Evolutionary conservation across 1,284 basidiomycete genomes (phyloP).

Genomic region (Serendipita sp.): DNA sequence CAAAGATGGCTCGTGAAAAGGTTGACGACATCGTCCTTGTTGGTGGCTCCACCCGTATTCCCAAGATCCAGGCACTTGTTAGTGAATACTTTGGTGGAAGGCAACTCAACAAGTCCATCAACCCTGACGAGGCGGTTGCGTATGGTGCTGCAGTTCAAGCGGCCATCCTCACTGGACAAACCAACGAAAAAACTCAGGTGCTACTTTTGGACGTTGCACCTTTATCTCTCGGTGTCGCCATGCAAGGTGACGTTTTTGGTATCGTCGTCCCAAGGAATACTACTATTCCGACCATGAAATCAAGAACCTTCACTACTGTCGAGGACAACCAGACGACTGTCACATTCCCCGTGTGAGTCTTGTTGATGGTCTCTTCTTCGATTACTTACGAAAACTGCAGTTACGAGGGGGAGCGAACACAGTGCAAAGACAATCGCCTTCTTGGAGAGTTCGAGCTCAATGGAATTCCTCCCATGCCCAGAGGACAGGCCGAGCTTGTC

Average conservation of each 20-base stretch:
- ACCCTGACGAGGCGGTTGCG: conserved; percentile 89
- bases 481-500: conserved; percentile 90
- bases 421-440: conserved; percentile 92
- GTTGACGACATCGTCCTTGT: conserved; percentile 99
- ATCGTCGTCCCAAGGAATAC: conserved; percentile 95
- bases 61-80: conserved; percentile 95
- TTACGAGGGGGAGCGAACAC: conserved; percentile 94
- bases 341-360: conserved; percentile 81
- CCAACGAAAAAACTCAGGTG: conserved; percentile 90
- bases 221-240: conserved; percentile 92
- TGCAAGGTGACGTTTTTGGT: conserved; percentile 96
- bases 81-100: conserved; percentile 97
- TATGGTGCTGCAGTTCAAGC: conserved; percentile 96
- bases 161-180: conserved; percentile 89
- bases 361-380: neutral
- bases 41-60: conserved; percentile 99
- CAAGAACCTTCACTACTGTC: conserved; percentile 88
- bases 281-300: conserved; percentile 94
- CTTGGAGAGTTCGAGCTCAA: conserved; percentile 96
- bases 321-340: conserved; percentile 98
- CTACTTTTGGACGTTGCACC: conserved; percentile 93
- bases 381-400: conserved; percentile 22
- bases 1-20: conserved; percentile 94
- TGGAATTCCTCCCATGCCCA: conserved; percentile 92
- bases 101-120: conserved; percentile 97